Percentiles rank a stretch among this genome's conserved stretches.
These are phyloP conservation scores for Rheum nobile DNA, from an alignment of 148 eudicot genomes.

Conservation along the genomic window DNA sequence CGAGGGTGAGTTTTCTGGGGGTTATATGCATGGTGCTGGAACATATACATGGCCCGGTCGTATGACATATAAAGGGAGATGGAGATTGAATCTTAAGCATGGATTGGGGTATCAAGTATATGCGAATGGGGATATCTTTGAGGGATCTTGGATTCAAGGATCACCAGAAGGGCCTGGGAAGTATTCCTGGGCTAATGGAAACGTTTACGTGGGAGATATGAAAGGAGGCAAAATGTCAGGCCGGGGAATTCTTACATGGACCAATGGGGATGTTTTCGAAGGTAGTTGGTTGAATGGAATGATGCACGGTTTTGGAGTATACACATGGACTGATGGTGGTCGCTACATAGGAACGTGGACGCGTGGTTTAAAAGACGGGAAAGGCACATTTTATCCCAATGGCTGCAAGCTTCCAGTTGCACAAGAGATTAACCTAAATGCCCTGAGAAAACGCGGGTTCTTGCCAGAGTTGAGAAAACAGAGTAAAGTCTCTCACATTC, in stretches of 20 bases:
- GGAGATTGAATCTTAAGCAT: slow-evolving; percentile 85
- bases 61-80: slow-evolving; percentile 60
- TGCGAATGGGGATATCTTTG: slow-evolving; percentile 72
- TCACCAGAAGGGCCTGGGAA: slow-evolving; percentile 90
- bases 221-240: slow-evolving; percentile 92
- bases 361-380: slow-evolving; percentile 81
- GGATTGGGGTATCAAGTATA: slow-evolving; percentile 81
- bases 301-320: slow-evolving; percentile 93
- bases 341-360: slow-evolving; percentile 97
- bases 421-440: slow-evolving; percentile 62
- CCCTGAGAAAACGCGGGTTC: slow-evolving; percentile 78
- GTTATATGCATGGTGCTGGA: slow-evolving; percentile 85
- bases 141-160: slow-evolving; percentile 96
- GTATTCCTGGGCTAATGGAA: slow-evolving; percentile 75
- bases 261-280: slow-evolving; percentile 76
- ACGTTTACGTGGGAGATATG: slow-evolving; percentile 80
- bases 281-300: slow-evolving; percentile 79
- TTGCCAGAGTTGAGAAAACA: slow-evolving; percentile 69
- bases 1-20: slow-evolving; percentile 92
- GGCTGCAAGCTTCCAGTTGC: slow-evolving; percentile 48
- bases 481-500: slow-evolving; percentile 68
- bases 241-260: slow-evolving; percentile 86
- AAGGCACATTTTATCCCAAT: slow-evolving; percentile 82
- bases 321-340: slow-evolving; percentile 84
- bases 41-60: slow-evolving; percentile 48